Evolutionary conservation across 768 basidiomycete genomes (phyloP).

Genomic region (Filobasidium wieringae): DNA sequence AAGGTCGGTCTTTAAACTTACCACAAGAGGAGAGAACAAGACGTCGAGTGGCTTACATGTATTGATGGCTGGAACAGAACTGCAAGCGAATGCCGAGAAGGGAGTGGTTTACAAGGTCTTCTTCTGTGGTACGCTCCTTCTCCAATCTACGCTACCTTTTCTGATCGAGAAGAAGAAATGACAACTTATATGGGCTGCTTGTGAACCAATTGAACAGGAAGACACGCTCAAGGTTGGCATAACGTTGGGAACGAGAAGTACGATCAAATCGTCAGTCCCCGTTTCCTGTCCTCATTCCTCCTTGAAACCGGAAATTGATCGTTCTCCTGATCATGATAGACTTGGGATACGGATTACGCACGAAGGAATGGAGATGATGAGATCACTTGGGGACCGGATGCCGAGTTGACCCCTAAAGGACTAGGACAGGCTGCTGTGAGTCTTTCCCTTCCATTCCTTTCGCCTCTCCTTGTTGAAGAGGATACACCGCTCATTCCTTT

Average conservation of each 20-base stretch:
- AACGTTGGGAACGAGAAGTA: conserved; percentile 28
- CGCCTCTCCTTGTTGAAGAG: not conserved
- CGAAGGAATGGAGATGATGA: conserved; percentile 26
- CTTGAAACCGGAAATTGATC: not conserved
- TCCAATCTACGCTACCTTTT: not conserved
- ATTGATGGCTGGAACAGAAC: not conserved
- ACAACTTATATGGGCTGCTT: not conserved
- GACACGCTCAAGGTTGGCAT: conserved; percentile 37
- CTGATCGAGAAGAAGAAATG: not conserved
- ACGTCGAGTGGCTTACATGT: too few relatives aligned
- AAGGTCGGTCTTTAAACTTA: not conserved
- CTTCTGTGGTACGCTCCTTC: conserved; percentile 23
- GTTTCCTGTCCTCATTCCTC: too few relatives aligned
- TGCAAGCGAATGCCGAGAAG: conserved; percentile 17
- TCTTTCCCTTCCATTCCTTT: not conserved
- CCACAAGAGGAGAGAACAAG: not conserved
- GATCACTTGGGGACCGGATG: conserved; percentile 36
- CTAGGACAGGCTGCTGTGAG: conserved; percentile 28
- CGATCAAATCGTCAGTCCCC: conserved; percentile 28
- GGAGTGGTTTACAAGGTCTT: conserved; percentile 33
- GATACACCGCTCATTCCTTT: too few relatives aligned
- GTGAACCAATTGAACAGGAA: conserved; percentile 17
- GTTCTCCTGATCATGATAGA: conserved; percentile 11
- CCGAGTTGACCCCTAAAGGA: conserved; percentile 31
- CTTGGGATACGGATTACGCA: conserved; percentile 33